Base-by-base conservation (phyloP, 164 flowering plant species). In the Echeveria elegans region DNA sequence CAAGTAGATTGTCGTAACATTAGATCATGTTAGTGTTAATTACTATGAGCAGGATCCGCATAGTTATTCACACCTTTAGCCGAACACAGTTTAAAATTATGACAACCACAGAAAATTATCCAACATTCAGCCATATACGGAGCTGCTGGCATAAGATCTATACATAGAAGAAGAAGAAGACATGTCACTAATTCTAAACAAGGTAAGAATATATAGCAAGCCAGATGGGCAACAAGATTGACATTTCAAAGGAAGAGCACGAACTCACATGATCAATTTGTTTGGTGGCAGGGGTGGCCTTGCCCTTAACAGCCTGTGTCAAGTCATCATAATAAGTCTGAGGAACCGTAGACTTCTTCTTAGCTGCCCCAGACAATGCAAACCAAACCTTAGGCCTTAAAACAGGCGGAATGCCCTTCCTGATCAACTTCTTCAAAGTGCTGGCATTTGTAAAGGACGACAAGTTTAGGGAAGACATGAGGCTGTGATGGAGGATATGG, bases 341-440 rank as follows among this genome's bases (percentile, higher is more conserved):
- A 8, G 98, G 98, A 71, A 82, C 97, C 0, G 96, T 88, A 2
- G 98, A 93, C 67, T 85, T 80, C 77, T 93, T 93, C 90, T 90
- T 93, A 3, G 94, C 96, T 4, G 97, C 98, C 34, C 96, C 97
- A 0, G 97, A 90, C 19, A 90, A 68, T 0, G 96, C 83, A 72
- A 93, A 80, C 98, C 97, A 90, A 6, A 93, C 89, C 81, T 87
- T 91, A 24, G 98, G 98, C 79, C 98, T 72, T 38, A 90, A 77
- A 72, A 78, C 76, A 0, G 95, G 98, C 0, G 98, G 98, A 53
- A 91, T 89, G 5, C 98, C 98, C 71, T 91, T 89, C 82, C 97
- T 85, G 15, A 91, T 83, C 58, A 93, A 77, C 79, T 65, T 82
- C 88, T 83, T 93, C 77, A 93, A 79, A 0, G 89, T 79, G 31